Evolutionary conservation across 306 rosid species (phyloP).

Genomic region (Biancaea sappan): DNA sequence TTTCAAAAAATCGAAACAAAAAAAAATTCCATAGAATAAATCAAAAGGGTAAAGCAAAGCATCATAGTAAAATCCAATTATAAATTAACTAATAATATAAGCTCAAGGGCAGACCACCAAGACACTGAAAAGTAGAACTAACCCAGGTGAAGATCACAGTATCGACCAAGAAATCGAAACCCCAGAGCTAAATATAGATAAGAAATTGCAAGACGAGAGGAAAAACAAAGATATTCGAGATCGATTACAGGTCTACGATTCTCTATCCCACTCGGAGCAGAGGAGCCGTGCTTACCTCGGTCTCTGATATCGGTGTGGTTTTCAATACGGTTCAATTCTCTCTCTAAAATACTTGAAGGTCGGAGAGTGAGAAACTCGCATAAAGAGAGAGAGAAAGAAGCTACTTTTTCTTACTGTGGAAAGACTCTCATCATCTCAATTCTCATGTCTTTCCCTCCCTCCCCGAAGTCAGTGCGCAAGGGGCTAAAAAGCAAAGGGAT

Average conservation of each 20-base stretch:
- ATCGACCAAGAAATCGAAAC: background rate
- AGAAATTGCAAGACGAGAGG: conserved; percentile 8
- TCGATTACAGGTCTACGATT: background rate
- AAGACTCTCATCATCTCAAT: too few species aligned
- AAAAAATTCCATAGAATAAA: background rate
- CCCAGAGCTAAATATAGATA: background rate
- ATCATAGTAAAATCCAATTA: conserved; percentile 9
- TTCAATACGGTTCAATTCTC: background rate
- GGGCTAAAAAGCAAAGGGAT: conserved; percentile 3
- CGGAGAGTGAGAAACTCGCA: conserved; percentile 20
- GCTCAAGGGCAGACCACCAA: background rate
- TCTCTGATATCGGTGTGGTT: conserved; percentile 14
- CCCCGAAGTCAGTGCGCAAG: conserved; percentile 34
- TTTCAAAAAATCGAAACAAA: background rate
- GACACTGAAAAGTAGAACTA: background rate
- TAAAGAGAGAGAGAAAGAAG: conserved; percentile 27
- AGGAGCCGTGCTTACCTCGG: conserved; percentile 44
- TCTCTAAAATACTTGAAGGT: background rate
- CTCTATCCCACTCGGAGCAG: background rate
- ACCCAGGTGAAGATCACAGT: conserved; percentile 11
- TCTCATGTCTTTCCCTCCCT: background rate
- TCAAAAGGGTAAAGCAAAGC: conserved; percentile 26
- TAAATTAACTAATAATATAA: conserved; percentile 4
- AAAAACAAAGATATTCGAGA: conserved; percentile 39
- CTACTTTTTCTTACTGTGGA: background rate